Conservation (phyloP, 2,329 filamentous ascomycete species). For the Paecilomyces sp. region DNA sequence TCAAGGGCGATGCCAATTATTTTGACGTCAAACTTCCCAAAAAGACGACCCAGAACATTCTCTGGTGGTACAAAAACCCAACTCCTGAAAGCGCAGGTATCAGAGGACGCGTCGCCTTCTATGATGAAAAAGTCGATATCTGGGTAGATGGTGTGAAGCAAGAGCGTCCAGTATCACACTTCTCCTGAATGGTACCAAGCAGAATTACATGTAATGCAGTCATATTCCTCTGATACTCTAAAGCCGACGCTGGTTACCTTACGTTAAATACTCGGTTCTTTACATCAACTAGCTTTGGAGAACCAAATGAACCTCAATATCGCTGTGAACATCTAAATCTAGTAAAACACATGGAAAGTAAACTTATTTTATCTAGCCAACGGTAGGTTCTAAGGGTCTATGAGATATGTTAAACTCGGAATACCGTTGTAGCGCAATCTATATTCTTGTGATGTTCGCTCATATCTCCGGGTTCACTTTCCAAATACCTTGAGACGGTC, state of each 20-base stretch:
- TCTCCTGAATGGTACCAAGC: background rate
- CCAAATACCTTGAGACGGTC: background rate
- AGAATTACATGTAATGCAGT: background rate
- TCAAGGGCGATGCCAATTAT: slow-evolving; percentile 4
- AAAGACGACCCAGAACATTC: slow-evolving; percentile 2
- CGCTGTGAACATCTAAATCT: too few relatives aligned
- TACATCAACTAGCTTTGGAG: too few relatives aligned
- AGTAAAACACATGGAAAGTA: background rate
- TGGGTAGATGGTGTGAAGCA: slow-evolving; percentile 5
- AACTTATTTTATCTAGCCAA: background rate
- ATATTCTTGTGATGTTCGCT: background rate
- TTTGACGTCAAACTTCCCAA: slow-evolving; percentile 4
- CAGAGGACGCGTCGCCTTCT: slow-evolving; percentile 7
- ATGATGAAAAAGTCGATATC: slow-evolving; percentile 7
- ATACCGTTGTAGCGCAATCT: background rate
- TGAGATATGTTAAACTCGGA: background rate
- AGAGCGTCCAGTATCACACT: background rate
- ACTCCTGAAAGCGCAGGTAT: slow-evolving; percentile 5
- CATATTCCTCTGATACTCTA: background rate
- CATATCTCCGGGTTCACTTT: background rate
- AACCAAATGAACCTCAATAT: too few relatives aligned
- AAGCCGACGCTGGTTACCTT: too few relatives aligned
- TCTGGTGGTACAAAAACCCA: slow-evolving; percentile 9
- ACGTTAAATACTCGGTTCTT: too few relatives aligned
- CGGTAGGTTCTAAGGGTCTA: background rate